phyloP scores from a whole-genome alignment of 192 early-diverging fungal genomes.

The Backusella psychrophila region DNA sequence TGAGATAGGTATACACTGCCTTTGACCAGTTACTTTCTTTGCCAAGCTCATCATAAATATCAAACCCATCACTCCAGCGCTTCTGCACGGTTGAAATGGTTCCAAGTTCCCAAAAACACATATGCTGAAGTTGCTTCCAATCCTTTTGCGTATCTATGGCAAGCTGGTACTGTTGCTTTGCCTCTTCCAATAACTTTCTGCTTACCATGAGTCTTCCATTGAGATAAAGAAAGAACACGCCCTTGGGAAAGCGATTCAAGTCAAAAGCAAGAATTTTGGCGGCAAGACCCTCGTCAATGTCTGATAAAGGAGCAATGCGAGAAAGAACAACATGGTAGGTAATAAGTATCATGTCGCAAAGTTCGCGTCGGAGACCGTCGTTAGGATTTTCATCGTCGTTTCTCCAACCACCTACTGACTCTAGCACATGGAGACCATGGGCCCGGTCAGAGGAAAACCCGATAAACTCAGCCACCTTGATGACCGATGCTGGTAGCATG shows the following conservation, averaged over 20 bases:
- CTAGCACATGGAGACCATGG: slow-evolving; percentile 72
- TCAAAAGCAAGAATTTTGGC: slow-evolving; percentile 53
- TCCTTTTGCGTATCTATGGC: slow-evolving; percentile 56
- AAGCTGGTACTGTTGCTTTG: slow-evolving; percentile 55
- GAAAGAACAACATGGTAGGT: slow-evolving; percentile 79
- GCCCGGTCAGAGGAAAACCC: slow-evolving; percentile 79
- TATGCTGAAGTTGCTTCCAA: slow-evolving; percentile 80
- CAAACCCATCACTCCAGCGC: slow-evolving; percentile 58
- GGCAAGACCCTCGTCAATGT: slow-evolving; percentile 65
- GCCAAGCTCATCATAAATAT: slow-evolving; percentile 61
- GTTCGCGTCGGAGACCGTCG: slow-evolving; percentile 67
- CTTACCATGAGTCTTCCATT: slow-evolving; percentile 61
- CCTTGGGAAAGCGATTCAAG: slow-evolving; percentile 53
- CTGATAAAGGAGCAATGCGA: slow-evolving; percentile 65
- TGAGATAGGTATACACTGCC: slow-evolving; percentile 77
- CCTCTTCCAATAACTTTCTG: slow-evolving; percentile 52
- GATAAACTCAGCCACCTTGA: slow-evolving; percentile 81
- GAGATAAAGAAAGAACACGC: slow-evolving; percentile 76
- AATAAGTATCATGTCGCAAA: slow-evolving; percentile 74
- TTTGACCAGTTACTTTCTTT: slow-evolving; percentile 88
- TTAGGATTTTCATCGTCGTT: slow-evolving; percentile 21
- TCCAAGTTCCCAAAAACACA: slow-evolving; percentile 83
- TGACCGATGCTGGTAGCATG: slow-evolving; percentile 68
- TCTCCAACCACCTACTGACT: slow-evolving; percentile 69
- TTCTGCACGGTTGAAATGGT: slow-evolving; percentile 61